A percentile compares a stretch with the other conserved stretches of the same genome.
These are phyloP conservation scores for Inga leiocalycina DNA, from an alignment of 306 rosid species.

Conservation along the genomic window DNA sequence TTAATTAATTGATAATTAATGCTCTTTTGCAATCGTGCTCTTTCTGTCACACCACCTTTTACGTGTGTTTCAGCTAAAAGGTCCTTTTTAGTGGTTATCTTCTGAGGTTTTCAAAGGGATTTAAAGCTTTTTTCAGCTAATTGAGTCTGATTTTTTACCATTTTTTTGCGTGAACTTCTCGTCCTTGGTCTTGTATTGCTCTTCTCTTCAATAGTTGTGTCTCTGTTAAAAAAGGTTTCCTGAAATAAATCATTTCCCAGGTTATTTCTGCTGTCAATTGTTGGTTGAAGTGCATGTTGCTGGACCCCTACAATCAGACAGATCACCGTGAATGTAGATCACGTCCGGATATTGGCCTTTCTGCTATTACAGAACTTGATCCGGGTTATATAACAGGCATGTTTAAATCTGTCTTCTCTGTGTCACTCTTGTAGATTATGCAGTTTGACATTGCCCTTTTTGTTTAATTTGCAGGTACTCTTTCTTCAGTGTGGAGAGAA, in stretches of 20 bases:
- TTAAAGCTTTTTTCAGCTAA: not conserved
- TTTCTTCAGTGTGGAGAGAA: conserved; percentile 96
- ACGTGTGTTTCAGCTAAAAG: not conserved
- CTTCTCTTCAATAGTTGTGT: not conserved
- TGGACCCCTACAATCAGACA: conserved; percentile 92
- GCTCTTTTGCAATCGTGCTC: not conserved
- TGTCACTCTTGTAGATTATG: not conserved
- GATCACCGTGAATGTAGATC: conserved; percentile 96
- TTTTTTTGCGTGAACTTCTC: not conserved
- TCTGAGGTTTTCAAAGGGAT: not conserved
- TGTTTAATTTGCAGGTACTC: conserved; percentile 69
- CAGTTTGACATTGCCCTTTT: not conserved
- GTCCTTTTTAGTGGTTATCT: not conserved
- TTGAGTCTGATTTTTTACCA: not conserved
- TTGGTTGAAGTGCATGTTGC: conserved; percentile 93
- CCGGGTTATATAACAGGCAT: conserved; percentile 96
- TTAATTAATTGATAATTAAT: not conserved
- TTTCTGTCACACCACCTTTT: not conserved
- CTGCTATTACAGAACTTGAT: conserved; percentile 96
- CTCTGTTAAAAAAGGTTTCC: not conserved
- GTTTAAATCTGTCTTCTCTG: not conserved
- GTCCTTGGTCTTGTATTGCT: not conserved
- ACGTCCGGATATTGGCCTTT: conserved; percentile 97
- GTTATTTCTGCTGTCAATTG: conserved; percentile 96
- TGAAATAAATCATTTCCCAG: conserved; percentile 46